These are phyloP conservation scores for Lithocarpus polystachyus DNA, from an alignment of 306 rosid species.

Conservation along the genomic window DNA sequence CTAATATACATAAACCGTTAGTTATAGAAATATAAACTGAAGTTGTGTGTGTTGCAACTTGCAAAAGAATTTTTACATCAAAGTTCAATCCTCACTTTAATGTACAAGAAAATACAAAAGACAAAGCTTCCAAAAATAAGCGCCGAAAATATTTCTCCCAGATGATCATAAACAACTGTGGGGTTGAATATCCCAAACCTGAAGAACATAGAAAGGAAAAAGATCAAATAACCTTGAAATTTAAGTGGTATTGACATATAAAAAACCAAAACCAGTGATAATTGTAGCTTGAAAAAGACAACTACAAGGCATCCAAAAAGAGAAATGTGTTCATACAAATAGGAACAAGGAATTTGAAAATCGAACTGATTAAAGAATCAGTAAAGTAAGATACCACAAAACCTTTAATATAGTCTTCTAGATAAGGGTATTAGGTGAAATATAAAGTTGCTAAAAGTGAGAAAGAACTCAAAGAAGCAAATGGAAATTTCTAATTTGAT, in stretches of 20 bases:
- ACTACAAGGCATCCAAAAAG: not conserved
- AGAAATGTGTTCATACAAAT: not conserved
- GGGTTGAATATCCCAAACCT: slow-evolving; percentile 96
- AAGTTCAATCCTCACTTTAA: slow-evolving; percentile 59
- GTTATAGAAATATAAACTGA: slow-evolving; percentile 25
- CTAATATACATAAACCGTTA: slow-evolving; percentile 34
- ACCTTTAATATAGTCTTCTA: not conserved
- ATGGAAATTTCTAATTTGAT: not conserved
- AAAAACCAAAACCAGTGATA: not conserved
- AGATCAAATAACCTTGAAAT: not conserved
- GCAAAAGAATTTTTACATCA: not conserved
- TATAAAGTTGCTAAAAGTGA: not conserved
- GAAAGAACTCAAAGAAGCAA: not conserved
- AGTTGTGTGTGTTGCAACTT: not conserved
- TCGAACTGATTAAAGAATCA: not conserved
- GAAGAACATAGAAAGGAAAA: slow-evolving; percentile 30
- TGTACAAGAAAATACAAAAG: slow-evolving; percentile 80
- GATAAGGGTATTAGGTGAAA: not conserved
- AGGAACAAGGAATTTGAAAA: too few species aligned
- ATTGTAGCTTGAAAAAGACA: not conserved
- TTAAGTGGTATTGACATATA: not conserved
- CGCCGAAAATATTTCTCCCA: slow-evolving; percentile 92
- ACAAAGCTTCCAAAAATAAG: slow-evolving; percentile 88
- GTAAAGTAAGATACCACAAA: not conserved
- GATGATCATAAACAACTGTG: slow-evolving; percentile 74